Evolutionary conservation across 768 basidiomycete genomes (phyloP).

Genomic region (Boletus vermiculosoides): DNA sequence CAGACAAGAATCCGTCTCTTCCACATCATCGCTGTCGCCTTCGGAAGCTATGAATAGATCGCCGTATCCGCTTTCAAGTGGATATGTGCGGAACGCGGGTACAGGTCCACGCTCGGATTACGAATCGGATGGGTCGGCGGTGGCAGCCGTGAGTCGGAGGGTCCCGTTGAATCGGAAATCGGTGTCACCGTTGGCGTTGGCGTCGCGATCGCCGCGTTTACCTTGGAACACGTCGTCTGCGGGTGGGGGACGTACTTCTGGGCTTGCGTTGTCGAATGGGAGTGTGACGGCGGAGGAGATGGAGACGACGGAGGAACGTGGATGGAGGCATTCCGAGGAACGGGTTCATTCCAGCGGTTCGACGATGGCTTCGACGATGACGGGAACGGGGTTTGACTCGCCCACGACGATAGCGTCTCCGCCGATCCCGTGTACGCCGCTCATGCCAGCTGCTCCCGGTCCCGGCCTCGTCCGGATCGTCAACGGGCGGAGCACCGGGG

Average conservation of each 20-base stretch:
- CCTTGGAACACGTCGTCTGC: constrained; percentile 41
- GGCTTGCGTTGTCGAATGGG: constrained; percentile 18
- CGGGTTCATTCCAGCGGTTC: not conserved
- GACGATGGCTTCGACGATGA: not conserved
- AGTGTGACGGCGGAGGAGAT: constrained; percentile 23
- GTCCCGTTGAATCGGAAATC: constrained; percentile 66
- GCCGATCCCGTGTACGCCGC: constrained; percentile 40
- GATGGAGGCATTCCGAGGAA: constrained; percentile 34
- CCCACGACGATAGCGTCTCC: constrained; percentile 39
- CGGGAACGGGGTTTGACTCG: constrained; percentile 34
- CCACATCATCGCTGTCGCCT: constrained; percentile 60
- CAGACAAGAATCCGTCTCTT: constrained; percentile 59
- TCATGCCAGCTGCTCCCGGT: constrained; percentile 21
- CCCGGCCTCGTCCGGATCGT: constrained; percentile 26
- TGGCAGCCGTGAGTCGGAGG: constrained; percentile 43
- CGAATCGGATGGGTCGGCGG: constrained; percentile 50
- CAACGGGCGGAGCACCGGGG: constrained; percentile 22
- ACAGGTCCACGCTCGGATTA: constrained; percentile 43
- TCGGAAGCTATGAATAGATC: constrained; percentile 44
- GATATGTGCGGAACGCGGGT: constrained; percentile 16
- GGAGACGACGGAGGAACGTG: constrained; percentile 22
- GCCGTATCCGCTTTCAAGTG: constrained; percentile 24
- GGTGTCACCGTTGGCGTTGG: constrained; percentile 70
- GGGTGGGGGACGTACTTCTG: constrained; percentile 33
- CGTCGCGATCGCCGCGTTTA: constrained; percentile 39